Conservation (phyloP, 495 filamentous ascomycete species). For the Aspergillus kassunensis region DNA sequence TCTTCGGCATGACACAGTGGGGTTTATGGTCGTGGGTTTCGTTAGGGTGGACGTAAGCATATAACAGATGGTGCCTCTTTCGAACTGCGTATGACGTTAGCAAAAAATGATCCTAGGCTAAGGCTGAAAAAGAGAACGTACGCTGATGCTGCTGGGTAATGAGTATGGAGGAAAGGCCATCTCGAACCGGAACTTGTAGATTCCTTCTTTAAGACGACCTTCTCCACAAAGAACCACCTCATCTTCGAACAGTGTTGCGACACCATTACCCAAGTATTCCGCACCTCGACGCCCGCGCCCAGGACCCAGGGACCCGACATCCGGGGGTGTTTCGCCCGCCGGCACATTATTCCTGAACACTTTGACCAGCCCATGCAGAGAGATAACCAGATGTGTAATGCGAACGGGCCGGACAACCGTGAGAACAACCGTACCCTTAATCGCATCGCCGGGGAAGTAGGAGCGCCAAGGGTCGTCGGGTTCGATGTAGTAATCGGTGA, state of each 20-base stretch:
- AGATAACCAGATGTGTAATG: slow-evolving; percentile 86
- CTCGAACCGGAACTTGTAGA: slow-evolving; percentile 92
- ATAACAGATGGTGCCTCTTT: slow-evolving; percentile 89
- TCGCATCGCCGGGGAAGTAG: slow-evolving; percentile 65
- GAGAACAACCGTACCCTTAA: slow-evolving; percentile 73
- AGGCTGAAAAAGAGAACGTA: neutral
- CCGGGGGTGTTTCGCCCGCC: slow-evolving; percentile 54
- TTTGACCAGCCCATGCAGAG: slow-evolving; percentile 83
- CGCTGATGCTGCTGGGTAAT: slow-evolving; percentile 90
- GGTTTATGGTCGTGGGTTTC: slow-evolving; percentile 78
- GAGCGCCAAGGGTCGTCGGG: slow-evolving; percentile 84
- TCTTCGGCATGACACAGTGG: slow-evolving; percentile 70
- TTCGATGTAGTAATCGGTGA: slow-evolving; percentile 73
- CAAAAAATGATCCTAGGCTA: slow-evolving; percentile 10
- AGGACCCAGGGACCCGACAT: slow-evolving; percentile 46
- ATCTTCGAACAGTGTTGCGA: slow-evolving; percentile 84
- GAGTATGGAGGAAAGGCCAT: slow-evolving; percentile 72
- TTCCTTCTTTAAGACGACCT: slow-evolving; percentile 74
- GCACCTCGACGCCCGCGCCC: slow-evolving; percentile 52
- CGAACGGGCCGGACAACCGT: slow-evolving; percentile 76
- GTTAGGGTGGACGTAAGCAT: slow-evolving; percentile 86
- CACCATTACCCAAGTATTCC: slow-evolving; percentile 77
- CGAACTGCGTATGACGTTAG: slow-evolving; percentile 60
- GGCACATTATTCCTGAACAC: slow-evolving; percentile 74
- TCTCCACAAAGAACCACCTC: slow-evolving; percentile 88